Evolutionary conservation across 805 yeast species (phyloP).

Genomic region (Saccharomycopsis olivae): DNA sequence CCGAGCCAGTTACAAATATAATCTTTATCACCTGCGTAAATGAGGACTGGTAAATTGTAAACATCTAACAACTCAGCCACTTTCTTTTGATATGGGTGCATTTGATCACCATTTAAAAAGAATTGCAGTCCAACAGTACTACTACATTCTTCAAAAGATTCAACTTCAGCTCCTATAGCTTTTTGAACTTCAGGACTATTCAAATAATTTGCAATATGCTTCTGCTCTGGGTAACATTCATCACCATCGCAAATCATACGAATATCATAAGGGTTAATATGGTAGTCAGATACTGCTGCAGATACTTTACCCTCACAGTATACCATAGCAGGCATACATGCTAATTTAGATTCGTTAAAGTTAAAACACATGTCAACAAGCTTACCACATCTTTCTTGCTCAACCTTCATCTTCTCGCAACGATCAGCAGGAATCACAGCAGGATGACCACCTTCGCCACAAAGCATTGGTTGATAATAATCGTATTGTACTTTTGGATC

Average conservation of each 20-base stretch:
- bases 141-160: slow-evolving; percentile 62
- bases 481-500: slow-evolving; percentile 72
- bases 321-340: slow-evolving; percentile 84
- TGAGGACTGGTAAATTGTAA: slow-evolving; percentile 55
- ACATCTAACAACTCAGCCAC: slow-evolving; percentile 56
- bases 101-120: slow-evolving; percentile 81
- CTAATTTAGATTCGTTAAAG: slow-evolving; percentile 48
- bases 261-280: slow-evolving; percentile 86
- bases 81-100: slow-evolving; percentile 75
- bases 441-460: slow-evolving; percentile 66
- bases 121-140: slow-evolving; percentile 72
- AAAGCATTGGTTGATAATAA: slow-evolving; percentile 87
- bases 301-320: slow-evolving; percentile 82
- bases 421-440: slow-evolving; percentile 60
- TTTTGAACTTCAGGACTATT: slow-evolving; percentile 66
- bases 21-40: slow-evolving; percentile 90
- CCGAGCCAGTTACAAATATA: slow-evolving; percentile 92
- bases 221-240: slow-evolving; percentile 73
- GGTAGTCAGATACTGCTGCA: slow-evolving; percentile 76
- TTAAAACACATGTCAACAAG: slow-evolving; percentile 59
- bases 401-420: slow-evolving; percentile 52
- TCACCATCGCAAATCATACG: slow-evolving; percentile 61
- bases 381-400: slow-evolving; percentile 54
- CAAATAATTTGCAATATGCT: slow-evolving; percentile 67
- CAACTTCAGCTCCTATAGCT: slow-evolving; percentile 88